Base-by-base conservation (phyloP, 352 stramenopile species). In the Saprolegnia parasitica region DNA sequence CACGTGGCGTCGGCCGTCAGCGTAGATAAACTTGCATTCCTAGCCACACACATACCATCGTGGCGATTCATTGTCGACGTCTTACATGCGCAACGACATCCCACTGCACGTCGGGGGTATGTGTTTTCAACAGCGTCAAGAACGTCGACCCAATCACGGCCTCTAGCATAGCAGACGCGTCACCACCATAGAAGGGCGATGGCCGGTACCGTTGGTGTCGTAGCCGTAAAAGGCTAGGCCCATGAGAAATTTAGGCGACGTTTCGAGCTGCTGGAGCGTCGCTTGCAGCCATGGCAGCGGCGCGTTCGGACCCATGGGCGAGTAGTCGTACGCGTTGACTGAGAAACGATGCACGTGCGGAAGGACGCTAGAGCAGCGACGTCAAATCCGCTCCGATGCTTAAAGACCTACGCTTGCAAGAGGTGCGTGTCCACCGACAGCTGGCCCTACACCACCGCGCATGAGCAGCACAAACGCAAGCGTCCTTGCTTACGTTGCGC, bases 271-370 rank as follows among this genome's bases (percentile, higher is more conserved):
- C 23, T 79, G 42, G 18, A 93, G 58, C 18, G 84, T 91, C 50
- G 67, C 72, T 39, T 84, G 67, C n/a, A 93, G 71, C 85, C 85
- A 93, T 20, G 73, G 71, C 39, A 86, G 76, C 40, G 85, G 85
- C 1, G 85, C 82, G 63, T 90, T 93, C 6, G 85, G 85, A 0
- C 85, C 85, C 15, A 80, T 83, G 0, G 60, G 57, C 50, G 77
- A 76, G 71, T 81, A 88, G 63, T 93, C 85, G 71, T 93, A 93
- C 40, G 85, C 85, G 68, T 93, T 93, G 76, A 93, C 82, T 23
- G 83, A 88, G 64, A 91, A 91, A 10, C 85, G 83, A 55, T 93
- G 82, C 24, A 93, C 85, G 40, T 84, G 11, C 18, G 82, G 80
- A 24, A 82, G 73, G 32, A 93, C 61, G 29, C 35, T 72, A 72